Evolutionary conservation across 176 grass and related monocot genomes (phyloP).

Genomic region (Aegilops speltoides): DNA sequence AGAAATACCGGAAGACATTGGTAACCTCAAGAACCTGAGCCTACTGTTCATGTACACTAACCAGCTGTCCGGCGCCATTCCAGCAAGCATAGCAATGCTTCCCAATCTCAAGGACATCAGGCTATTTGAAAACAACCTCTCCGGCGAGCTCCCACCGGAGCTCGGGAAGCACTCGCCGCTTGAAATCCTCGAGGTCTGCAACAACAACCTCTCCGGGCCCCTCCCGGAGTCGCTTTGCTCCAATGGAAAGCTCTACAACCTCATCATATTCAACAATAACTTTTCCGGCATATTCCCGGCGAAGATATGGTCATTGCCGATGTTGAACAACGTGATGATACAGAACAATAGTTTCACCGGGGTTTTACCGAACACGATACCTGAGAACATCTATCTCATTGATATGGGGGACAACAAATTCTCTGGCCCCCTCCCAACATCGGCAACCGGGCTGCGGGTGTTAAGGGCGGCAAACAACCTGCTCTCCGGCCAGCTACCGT

Average conservation of each 20-base stretch:
- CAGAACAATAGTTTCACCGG: slow-evolving; percentile 28
- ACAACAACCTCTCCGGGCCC: background rate
- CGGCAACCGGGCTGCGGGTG: background rate
- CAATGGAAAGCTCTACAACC: background rate
- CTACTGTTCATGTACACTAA: background rate
- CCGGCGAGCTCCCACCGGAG: background rate
- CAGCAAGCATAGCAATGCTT: background rate
- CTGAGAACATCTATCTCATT: background rate
- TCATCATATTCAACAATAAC: slow-evolving; percentile 29
- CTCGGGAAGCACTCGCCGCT: background rate
- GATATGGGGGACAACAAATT: background rate
- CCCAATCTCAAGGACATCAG: background rate
- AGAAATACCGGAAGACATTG: slow-evolving; percentile 12
- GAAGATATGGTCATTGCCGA: background rate
- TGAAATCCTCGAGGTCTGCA: accelerated
- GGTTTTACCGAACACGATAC: background rate
- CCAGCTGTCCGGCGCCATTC: background rate
- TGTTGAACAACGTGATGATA: background rate
- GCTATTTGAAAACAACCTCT: background rate
- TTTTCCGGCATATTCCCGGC: slow-evolving; percentile 26
- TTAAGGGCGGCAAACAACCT: background rate
- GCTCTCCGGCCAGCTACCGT: slow-evolving; percentile 24
- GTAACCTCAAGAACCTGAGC: slow-evolving; percentile 23
- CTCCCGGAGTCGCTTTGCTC: slow-evolving; percentile 23
- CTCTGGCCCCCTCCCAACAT: background rate